Percentiles rank a stretch among this genome's conserved stretches.
Conservation (phyloP, 306 rosid species). For the Ziziphus jujuba region DNA sequence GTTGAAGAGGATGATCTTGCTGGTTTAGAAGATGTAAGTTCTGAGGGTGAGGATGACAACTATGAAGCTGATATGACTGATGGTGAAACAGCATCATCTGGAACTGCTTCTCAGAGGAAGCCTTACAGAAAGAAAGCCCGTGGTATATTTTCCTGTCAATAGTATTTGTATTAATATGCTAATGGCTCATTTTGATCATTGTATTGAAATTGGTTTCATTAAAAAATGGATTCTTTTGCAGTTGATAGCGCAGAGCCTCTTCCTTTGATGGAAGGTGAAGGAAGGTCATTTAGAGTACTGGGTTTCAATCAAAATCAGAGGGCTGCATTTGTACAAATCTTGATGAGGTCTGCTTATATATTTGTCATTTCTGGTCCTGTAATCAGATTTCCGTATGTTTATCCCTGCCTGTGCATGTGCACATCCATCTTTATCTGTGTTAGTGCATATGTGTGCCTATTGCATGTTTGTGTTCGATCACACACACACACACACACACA, state of each 20-base stretch:
- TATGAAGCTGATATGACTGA: conserved; percentile 91
- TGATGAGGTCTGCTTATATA: conserved; percentile 71
- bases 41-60: conserved; percentile 95
- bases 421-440: too few relatives aligned
- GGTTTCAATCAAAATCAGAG: conserved; percentile 98
- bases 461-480: too few relatives aligned
- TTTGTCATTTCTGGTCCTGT: background rate
- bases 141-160: conserved; percentile 41
- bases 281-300: conserved; percentile 88
- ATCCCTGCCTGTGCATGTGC: too few relatives aligned
- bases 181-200: too few relatives aligned
- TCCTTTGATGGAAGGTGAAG: conserved; percentile 99
- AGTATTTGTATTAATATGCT: background rate
- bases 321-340: conserved; percentile 87
- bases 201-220: conserved; percentile 19
- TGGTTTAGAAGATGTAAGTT: conserved; percentile 94
- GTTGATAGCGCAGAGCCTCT: conserved; percentile 80
- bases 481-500: too few relatives aligned
- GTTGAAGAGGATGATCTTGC: conserved; percentile 99
- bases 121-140: conserved; percentile 72
- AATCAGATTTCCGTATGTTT: conserved; percentile 2
- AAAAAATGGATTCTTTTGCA: conserved; percentile 33
- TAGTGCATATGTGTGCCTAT: too few relatives aligned
- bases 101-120: conserved; percentile 53
- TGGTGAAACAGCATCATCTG: conserved; percentile 75